These are phyloP conservation scores for Moniliophthora roreri DNA, from an alignment of 1,284 basidiomycete genomes.

Conservation along the genomic window DNA sequence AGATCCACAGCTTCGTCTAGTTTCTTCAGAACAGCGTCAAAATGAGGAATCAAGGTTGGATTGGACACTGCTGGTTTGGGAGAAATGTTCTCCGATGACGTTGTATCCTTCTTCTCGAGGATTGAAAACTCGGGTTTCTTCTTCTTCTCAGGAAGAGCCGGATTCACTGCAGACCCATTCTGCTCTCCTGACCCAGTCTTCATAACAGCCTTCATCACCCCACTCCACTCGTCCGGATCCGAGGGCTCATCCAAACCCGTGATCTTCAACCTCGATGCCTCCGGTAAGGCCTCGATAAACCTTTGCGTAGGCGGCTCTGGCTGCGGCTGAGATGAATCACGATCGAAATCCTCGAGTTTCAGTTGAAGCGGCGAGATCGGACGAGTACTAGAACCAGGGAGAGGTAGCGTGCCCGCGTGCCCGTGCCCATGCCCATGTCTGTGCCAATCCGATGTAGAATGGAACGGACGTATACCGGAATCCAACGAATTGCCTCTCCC, in stretches of 20 bases:
- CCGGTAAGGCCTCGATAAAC: slow-evolving; percentile 17
- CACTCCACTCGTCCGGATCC: slow-evolving; percentile 40
- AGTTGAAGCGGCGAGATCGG: not conserved
- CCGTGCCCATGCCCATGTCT: no score
- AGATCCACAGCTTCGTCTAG: slow-evolving; percentile 35
- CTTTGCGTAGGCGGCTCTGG: not conserved
- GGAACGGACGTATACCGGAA: slow-evolving; percentile 30
- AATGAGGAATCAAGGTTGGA: slow-evolving; percentile 11
- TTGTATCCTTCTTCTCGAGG: slow-evolving; percentile 14
- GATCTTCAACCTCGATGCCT: slow-evolving; percentile 29
- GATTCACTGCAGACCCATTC: slow-evolving; percentile 10
- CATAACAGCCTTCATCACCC: slow-evolving; percentile 40
- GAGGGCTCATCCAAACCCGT: slow-evolving; percentile 28
- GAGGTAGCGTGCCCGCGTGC: slow-evolving; percentile 33
- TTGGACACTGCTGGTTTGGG: slow-evolving; percentile 9
- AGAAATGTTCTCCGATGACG: slow-evolving; percentile 10
- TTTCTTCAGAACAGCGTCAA: slow-evolving; percentile 31
- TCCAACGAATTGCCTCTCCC: slow-evolving; percentile 39
- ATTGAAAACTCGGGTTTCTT: no score
- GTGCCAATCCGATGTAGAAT: slow-evolving; percentile 28
- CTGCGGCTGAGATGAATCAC: no score
- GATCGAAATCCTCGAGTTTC: not conserved
- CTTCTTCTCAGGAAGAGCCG: not conserved
- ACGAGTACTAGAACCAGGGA: slow-evolving; percentile 5
- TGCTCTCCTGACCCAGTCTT: slow-evolving; percentile 20